Conservation (phyloP, 768 basidiomycete genomes). For the Russula sp. region DNA sequence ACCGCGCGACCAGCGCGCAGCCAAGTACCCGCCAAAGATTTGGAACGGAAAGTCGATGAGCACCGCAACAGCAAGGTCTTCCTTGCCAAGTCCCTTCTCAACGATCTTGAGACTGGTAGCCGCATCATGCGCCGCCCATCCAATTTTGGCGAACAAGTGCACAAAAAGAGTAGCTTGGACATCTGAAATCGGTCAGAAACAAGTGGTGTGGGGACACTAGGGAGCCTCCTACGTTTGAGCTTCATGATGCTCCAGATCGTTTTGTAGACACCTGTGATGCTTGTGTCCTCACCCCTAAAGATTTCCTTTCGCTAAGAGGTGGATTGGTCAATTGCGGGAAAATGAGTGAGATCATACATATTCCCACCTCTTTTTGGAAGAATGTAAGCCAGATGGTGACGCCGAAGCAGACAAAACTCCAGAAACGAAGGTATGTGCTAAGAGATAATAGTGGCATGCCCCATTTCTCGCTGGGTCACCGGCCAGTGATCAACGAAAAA, state of each 20-base stretch:
- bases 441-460: slow-evolving; percentile 67
- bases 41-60: slow-evolving; percentile 98
- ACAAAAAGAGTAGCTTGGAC: slow-evolving; percentile 81
- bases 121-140: slow-evolving; percentile 90
- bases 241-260: slow-evolving; percentile 94
- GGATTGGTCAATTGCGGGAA: background rate
- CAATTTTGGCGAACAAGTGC: slow-evolving; percentile 89
- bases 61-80: slow-evolving; percentile 92
- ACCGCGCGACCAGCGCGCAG: slow-evolving; percentile 85
- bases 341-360: background rate
- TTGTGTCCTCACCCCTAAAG: slow-evolving; percentile 76
- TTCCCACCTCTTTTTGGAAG: slow-evolving; percentile 79
- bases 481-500: background rate
- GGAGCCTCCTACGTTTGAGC: slow-evolving; percentile 62
- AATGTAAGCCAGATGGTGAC: slow-evolving; percentile 87
- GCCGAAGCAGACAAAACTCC: slow-evolving; percentile 68
- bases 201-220: background rate
- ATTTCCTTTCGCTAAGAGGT: slow-evolving; percentile 60
- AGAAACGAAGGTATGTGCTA: slow-evolving; percentile 77
- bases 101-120: slow-evolving; percentile 89
- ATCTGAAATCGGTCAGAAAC: slow-evolving; percentile 42
- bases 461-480: slow-evolving; percentile 54
- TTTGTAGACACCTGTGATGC: slow-evolving; percentile 81
- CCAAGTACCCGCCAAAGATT: slow-evolving; percentile 89
- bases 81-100: slow-evolving; percentile 92